Evolutionary conservation across 2,329 filamentous ascomycete species (phyloP).

Genomic region (Penicillium sp.): DNA sequence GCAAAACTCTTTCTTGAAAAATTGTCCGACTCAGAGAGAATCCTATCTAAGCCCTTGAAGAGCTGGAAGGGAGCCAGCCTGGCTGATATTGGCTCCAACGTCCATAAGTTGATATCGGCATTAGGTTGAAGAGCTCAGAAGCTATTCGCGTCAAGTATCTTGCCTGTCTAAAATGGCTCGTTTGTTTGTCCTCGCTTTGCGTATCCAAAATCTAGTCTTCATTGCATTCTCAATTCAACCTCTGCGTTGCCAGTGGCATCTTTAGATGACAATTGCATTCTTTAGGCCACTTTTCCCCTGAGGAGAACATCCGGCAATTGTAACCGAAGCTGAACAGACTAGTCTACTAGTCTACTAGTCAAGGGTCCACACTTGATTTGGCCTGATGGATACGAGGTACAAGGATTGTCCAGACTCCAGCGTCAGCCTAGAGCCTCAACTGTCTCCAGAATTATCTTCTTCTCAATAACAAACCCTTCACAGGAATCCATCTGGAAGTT

Average conservation of each 20-base stretch:
- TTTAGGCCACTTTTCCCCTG: too few relatives aligned
- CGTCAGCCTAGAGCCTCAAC: not conserved
- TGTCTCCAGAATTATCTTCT: not conserved
- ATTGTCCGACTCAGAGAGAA: accelerated
- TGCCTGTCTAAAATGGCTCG: too few relatives aligned
- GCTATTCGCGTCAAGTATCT: not conserved
- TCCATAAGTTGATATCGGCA: too few relatives aligned
- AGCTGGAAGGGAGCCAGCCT: not conserved
- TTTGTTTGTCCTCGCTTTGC: too few relatives aligned
- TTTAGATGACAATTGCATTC: too few relatives aligned
- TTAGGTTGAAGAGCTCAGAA: not conserved
- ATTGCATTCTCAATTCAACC: too few relatives aligned
- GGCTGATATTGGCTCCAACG: too few relatives aligned
- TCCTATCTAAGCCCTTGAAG: not conserved
- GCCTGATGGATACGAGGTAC: not conserved
- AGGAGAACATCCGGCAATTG: not conserved
- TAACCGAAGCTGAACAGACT: not conserved
- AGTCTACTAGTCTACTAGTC: not conserved
- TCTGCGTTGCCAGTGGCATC: too few relatives aligned
- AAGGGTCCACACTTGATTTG: not conserved
- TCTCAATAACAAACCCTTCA: not conserved
- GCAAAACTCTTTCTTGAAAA: too few relatives aligned
- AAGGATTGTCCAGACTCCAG: not conserved
- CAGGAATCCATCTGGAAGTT: not conserved
- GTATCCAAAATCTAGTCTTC: too few relatives aligned